These are phyloP conservation scores for Penicillium sp. DNA, from an alignment of 2,329 filamentous ascomycete species.

Conservation along the genomic window DNA sequence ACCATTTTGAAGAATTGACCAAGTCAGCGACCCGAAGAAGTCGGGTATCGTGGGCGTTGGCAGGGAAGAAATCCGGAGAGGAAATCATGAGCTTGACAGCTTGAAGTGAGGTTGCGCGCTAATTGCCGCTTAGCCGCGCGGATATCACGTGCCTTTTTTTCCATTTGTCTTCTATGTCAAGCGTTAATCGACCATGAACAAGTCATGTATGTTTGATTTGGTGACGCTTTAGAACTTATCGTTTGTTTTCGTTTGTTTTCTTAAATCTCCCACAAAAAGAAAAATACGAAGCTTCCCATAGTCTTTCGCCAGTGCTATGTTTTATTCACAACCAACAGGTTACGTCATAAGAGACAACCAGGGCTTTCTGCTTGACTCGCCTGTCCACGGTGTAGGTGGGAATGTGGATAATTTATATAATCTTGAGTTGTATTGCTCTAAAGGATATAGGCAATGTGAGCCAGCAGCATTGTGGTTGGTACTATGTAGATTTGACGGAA, in stretches of 20 bases:
- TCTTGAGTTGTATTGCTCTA: no score
- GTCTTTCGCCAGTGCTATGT: no score
- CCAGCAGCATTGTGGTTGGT: background rate
- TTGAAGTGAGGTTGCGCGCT: conserved; percentile 29
- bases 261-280: no score
- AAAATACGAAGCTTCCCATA: background rate
- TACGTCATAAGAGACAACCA: background rate
- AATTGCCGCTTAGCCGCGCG: conserved; percentile 27
- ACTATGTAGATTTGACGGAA: background rate
- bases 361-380: background rate
- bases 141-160: conserved; percentile 13
- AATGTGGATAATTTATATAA: background rate
- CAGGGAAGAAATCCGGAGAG: conserved; percentile 21
- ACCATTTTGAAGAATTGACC: conserved; percentile 31
- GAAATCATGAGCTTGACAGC: conserved; percentile 26
- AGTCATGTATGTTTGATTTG: conserved; percentile 9
- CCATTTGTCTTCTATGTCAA: background rate
- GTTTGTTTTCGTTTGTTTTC: background rate
- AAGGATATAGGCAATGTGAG: background rate
- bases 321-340: background rate
- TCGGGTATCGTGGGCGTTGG: conserved; percentile 15
- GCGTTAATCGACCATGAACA: background rate
- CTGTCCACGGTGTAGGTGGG: background rate
- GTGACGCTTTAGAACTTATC: background rate
- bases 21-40: conserved; percentile 13